Evolutionary conservation across 805 yeast species (phyloP).

Genomic region (Phaffomyces opuntiae): DNA sequence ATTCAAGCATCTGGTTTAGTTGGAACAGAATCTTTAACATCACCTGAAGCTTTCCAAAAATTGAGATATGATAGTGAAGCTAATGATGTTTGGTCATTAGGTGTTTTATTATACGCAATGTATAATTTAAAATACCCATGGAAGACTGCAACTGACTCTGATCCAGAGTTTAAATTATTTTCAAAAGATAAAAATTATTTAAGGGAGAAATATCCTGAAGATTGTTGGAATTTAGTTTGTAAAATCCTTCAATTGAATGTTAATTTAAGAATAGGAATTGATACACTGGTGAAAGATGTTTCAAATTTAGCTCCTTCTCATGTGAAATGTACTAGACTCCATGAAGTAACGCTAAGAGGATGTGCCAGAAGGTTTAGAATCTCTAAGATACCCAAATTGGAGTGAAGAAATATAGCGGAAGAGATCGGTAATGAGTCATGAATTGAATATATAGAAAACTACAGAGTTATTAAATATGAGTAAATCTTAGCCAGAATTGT

Average conservation of each 20-base stretch:
- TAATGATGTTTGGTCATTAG: conserved; percentile 88
- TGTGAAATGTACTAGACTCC: conserved; percentile 1
- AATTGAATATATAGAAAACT: no score
- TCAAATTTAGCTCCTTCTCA: conserved; percentile 1
- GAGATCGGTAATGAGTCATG: no score
- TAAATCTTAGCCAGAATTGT: background rate
- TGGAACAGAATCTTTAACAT: conserved; percentile 89
- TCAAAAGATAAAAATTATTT: background rate
- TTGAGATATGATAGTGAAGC: conserved; percentile 68
- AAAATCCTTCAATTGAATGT: conserved; percentile 6
- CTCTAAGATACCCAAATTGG: background rate
- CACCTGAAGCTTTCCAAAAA: conserved; percentile 76
- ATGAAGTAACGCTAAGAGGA: conserved; percentile 4
- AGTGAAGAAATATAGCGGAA: no score
- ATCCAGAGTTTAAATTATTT: conserved; percentile 18
- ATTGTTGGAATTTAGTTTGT: background rate
- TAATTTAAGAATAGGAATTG: conserved; percentile 7
- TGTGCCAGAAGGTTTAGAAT: conserved; percentile 8
- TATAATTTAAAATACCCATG: conserved; percentile 45
- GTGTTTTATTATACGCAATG: conserved; percentile 78
- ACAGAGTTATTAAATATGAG: no score
- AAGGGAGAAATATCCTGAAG: conserved; percentile 5
- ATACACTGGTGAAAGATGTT: conserved; percentile 1
- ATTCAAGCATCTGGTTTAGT: conserved; percentile 73
- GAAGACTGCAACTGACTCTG: conserved; percentile 34